phyloP scores from a whole-genome alignment of 1,139 yeast species.

The Tardiomyces depauwii region DNA sequence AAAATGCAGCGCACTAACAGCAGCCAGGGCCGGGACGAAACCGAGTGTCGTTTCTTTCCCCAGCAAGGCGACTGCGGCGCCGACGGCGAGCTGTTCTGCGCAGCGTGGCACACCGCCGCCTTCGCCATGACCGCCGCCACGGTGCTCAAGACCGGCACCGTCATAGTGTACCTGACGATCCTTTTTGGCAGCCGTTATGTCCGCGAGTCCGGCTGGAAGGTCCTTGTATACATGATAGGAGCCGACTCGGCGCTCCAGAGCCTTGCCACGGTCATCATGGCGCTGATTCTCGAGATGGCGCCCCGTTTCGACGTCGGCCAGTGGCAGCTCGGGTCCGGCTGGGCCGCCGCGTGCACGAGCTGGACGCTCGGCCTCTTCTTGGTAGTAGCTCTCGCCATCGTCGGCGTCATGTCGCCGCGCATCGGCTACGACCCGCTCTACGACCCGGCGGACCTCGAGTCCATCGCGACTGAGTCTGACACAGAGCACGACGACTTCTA shows the following conservation, averaged over 20 bases:
- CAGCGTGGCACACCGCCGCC: slow-evolving; percentile 14
- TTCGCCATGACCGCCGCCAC: slow-evolving; percentile 15
- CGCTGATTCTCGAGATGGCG: slow-evolving; percentile 9
- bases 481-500: slow-evolving; percentile 11
- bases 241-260: slow-evolving; percentile 7
- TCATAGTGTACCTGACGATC: slow-evolving; percentile 11
- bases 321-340: slow-evolving; percentile 12
- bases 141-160: slow-evolving; percentile 13
- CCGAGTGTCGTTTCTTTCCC: slow-evolving; percentile 9
- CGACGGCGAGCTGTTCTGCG: slow-evolving; percentile 7
- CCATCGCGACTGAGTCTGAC: slow-evolving; percentile 6
- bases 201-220: slow-evolving; percentile 11
- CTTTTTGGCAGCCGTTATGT: slow-evolving; percentile 8
- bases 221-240: slow-evolving; percentile 8
- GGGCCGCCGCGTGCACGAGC: slow-evolving; percentile 11
- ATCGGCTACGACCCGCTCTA: slow-evolving; percentile 7
- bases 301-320: slow-evolving; percentile 8
- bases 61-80: slow-evolving; percentile 7
- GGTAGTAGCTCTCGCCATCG: slow-evolving; percentile 7
- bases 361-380: slow-evolving; percentile 11
- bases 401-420: slow-evolving; percentile 12
- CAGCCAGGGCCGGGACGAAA: not conserved
- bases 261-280: slow-evolving; percentile 8
- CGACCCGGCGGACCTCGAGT: slow-evolving; percentile 11
- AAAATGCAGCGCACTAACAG: not conserved